These are phyloP conservation scores for Olyra latifolia DNA, from an alignment of 176 grass and related monocot genomes.

Conservation along the genomic window DNA sequence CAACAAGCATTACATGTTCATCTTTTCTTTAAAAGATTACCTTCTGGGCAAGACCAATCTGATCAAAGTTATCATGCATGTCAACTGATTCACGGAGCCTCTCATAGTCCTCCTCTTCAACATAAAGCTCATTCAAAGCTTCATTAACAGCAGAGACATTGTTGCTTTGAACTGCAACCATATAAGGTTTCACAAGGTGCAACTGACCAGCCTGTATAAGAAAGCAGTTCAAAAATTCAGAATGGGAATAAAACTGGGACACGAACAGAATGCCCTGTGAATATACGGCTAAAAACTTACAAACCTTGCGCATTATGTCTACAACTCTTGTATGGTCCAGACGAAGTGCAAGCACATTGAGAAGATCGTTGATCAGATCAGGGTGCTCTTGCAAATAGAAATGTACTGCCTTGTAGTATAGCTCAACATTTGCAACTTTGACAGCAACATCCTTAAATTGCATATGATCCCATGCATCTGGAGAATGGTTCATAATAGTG, in stretches of 20 bases:
- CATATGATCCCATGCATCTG: slow-evolving; percentile 99
- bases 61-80: slow-evolving; percentile 99
- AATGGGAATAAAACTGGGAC: not conserved
- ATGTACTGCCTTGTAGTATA: slow-evolving; percentile 98
- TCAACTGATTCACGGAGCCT: slow-evolving; percentile 94
- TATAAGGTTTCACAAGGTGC: slow-evolving; percentile 96
- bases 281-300: not conserved
- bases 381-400: slow-evolving; percentile 97
- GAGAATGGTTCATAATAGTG: slow-evolving; percentile 97
- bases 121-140: slow-evolving; percentile 94
- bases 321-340: slow-evolving; percentile 96
- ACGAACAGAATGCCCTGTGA: not conserved
- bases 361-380: slow-evolving; percentile 96
- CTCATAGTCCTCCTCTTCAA: slow-evolving; percentile 97
- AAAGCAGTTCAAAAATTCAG: slow-evolving; percentile 19
- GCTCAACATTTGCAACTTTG: slow-evolving; percentile 94
- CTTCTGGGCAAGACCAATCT: slow-evolving; percentile 98
- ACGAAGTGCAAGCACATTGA: slow-evolving; percentile 91
- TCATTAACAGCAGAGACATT: slow-evolving; percentile 98
- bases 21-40: slow-evolving; percentile 50
- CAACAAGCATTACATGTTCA: not conserved
- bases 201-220: slow-evolving; percentile 76
- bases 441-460: slow-evolving; percentile 95
- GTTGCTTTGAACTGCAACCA: slow-evolving; percentile 99
- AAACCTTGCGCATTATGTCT: slow-evolving; percentile 96